A percentile compares a stretch with the other conserved stretches of the same genome.
phyloP scores from a whole-genome alignment of 2,329 filamentous ascomycete genomes.

The Tolypocladium sp. region DNA sequence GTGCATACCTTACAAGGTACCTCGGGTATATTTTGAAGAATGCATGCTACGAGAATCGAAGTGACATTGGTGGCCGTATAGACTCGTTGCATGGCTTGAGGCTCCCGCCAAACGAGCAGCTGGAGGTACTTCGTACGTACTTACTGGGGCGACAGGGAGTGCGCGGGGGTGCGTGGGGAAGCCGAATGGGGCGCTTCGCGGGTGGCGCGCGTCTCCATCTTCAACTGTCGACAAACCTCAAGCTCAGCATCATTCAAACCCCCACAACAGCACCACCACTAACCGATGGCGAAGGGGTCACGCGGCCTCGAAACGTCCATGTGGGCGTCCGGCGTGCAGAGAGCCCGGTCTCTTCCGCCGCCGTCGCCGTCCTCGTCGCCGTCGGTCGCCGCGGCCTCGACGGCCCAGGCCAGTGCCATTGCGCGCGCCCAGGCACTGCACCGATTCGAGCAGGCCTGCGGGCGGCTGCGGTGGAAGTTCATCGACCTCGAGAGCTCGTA shows the following conservation, averaged over 20 bases:
- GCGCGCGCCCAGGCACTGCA: slow-evolving; percentile 33
- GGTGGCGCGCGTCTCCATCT: not conserved
- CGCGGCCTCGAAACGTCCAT: slow-evolving; percentile 5
- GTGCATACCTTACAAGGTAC: too few relatives aligned
- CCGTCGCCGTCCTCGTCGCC: not conserved
- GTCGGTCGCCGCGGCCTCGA: not conserved
- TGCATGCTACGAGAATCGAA: too few relatives aligned
- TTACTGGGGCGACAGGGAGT: too few relatives aligned
- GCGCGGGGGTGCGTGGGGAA: too few relatives aligned
- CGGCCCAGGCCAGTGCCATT: not conserved
- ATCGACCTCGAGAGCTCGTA: slow-evolving; percentile 51
- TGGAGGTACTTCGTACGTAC: too few relatives aligned
- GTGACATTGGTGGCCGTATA: too few relatives aligned
- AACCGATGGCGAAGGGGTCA: slow-evolving; percentile 4
- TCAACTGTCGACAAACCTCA: not conserved
- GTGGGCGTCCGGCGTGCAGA: slow-evolving; percentile 4
- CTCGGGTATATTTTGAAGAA: too few relatives aligned
- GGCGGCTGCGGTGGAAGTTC: slow-evolving; percentile 54
- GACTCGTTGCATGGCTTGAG: too few relatives aligned
- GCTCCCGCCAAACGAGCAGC: too few relatives aligned
- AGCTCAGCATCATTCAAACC: not conserved
- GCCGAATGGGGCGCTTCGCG: not conserved
- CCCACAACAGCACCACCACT: not conserved
- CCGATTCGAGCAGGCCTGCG: slow-evolving; percentile 51
- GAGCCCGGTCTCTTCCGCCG: slow-evolving; percentile 4